These are phyloP conservation scores for Yamadazyma takamatsuzukensis DNA, from an alignment of 805 yeast species.

Conservation along the genomic window DNA sequence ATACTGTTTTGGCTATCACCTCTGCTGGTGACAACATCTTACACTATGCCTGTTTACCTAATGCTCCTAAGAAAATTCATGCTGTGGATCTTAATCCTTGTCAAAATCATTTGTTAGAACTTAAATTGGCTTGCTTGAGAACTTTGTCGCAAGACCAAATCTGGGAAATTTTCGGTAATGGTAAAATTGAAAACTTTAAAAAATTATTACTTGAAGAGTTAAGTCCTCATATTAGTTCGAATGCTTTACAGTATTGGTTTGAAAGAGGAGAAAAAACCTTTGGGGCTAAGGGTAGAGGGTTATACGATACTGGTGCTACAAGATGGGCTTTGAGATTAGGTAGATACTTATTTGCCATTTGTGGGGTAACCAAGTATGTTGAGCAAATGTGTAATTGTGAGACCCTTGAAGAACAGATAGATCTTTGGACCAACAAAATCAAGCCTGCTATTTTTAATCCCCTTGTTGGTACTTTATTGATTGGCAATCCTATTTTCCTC, in stretches of 20 bases:
- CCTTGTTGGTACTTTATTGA: conserved; percentile 57
- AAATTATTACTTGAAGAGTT: conserved; percentile 48
- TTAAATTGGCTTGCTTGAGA: conserved; percentile 70
- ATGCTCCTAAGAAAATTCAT: conserved; percentile 73
- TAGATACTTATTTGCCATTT: conserved; percentile 50
- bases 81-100: conserved; percentile 84
- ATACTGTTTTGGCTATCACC: conserved; percentile 77
- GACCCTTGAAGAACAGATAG: conserved; percentile 58
- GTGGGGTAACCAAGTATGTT: conserved; percentile 52
- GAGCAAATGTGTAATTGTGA: conserved; percentile 53
- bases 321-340: conserved; percentile 82
- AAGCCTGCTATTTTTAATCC: conserved; percentile 73
- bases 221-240: conserved; percentile 70
- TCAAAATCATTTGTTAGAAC: conserved; percentile 76
- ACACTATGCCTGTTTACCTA: conserved; percentile 66
- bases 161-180: conserved; percentile 78
- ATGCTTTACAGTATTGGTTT: conserved; percentile 80
- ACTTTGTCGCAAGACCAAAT: conserved; percentile 53
- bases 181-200: conserved; percentile 50
- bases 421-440: conserved; percentile 59
- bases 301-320: conserved; percentile 80
- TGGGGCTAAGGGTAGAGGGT: conserved; percentile 50
- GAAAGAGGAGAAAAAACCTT: conserved; percentile 60
- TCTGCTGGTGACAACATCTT: conserved; percentile 84
- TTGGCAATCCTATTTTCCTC: conserved; percentile 80